These are phyloP conservation scores for Wallacemonas sp. DNA, from an alignment of 208 protist genomes.

Conservation along the genomic window DNA sequence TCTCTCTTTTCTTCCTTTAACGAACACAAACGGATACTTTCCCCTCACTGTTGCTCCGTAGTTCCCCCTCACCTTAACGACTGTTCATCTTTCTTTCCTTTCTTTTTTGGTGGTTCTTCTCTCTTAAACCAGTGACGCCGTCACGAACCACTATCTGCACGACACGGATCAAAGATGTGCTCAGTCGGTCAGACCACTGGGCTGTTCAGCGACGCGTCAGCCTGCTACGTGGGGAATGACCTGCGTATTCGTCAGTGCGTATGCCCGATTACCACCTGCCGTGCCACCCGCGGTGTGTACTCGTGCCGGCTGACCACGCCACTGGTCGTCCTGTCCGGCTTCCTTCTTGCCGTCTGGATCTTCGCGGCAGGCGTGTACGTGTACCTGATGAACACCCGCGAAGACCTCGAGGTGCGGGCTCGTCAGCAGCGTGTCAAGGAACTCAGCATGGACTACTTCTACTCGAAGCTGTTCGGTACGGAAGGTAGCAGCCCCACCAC, in stretches of 20 bases:
- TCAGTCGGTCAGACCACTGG: constrained; percentile 36
- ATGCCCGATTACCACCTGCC: constrained; percentile 75
- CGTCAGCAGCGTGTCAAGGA: constrained; percentile 21
- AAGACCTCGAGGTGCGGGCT: constrained; percentile 35
- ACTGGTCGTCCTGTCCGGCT: constrained; percentile 49
- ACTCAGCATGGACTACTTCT: constrained; percentile 62
- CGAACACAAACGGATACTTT: no score
- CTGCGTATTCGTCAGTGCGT: constrained; percentile 65
- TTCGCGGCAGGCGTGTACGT: constrained; percentile 61
- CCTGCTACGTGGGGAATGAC: constrained; percentile 62
- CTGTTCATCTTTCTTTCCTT: not conserved
- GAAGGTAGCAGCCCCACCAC: constrained; percentile 10
- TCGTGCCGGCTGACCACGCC: constrained; percentile 56
- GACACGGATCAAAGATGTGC: constrained; percentile 29
- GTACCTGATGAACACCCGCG: constrained; percentile 53
- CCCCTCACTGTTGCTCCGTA: no score
- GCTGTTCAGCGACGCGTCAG: constrained; percentile 77
- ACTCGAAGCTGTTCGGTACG: constrained; percentile 71
- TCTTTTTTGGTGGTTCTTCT: not conserved
- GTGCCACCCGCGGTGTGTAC: constrained; percentile 27
- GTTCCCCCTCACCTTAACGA: not conserved
- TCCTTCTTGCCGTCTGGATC: constrained; percentile 66
- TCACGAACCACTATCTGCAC: not conserved
- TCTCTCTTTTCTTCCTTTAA: not conserved
- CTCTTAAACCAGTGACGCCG: not conserved